These are phyloP conservation scores for Neurospora sp. DNA, from an alignment of 495 filamentous ascomycete species.

Conservation along the genomic window DNA sequence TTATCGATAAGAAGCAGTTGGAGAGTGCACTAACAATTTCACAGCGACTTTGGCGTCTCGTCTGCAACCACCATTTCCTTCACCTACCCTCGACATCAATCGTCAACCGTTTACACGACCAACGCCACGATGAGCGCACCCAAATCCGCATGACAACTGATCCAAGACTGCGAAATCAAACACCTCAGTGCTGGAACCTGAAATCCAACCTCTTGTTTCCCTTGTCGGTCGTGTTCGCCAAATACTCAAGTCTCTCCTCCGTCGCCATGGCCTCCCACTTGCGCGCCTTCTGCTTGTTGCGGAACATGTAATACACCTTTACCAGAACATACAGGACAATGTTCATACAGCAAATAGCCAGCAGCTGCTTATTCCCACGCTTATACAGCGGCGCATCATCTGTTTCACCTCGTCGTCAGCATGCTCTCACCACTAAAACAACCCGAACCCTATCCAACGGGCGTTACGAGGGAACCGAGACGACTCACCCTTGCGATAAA, in stretches of 20 bases:
- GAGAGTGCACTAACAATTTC: not conserved
- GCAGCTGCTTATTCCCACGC: constrained; percentile 51
- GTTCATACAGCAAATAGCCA: constrained; percentile 47
- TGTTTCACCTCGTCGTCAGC: constrained; percentile 38
- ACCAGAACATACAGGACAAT: constrained; percentile 44
- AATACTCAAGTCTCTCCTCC: constrained; percentile 51
- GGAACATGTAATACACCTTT: constrained; percentile 53
- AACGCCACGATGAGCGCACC: not conserved
- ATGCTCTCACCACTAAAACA: not conserved
- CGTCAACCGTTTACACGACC: not conserved
- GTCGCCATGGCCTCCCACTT: constrained; percentile 55
- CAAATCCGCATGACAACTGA: not conserved
- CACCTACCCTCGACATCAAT: not conserved
- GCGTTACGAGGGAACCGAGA: too few species aligned
- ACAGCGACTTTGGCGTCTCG: not conserved
- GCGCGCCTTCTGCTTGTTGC: constrained; percentile 37
- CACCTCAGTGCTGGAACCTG: constrained; percentile 32
- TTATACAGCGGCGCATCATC: constrained; percentile 53
- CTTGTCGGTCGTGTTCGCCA: constrained; percentile 54
- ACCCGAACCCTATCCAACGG: not conserved
- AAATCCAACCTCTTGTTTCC: constrained; percentile 68
- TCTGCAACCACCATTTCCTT: not conserved
- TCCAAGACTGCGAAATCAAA: not conserved
- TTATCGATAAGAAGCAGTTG: not conserved
- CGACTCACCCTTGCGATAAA: constrained; percentile 41